Base-by-base conservation (phyloP, 2,329 filamentous ascomycete species). In the Colletotrichum sojae region DNA sequence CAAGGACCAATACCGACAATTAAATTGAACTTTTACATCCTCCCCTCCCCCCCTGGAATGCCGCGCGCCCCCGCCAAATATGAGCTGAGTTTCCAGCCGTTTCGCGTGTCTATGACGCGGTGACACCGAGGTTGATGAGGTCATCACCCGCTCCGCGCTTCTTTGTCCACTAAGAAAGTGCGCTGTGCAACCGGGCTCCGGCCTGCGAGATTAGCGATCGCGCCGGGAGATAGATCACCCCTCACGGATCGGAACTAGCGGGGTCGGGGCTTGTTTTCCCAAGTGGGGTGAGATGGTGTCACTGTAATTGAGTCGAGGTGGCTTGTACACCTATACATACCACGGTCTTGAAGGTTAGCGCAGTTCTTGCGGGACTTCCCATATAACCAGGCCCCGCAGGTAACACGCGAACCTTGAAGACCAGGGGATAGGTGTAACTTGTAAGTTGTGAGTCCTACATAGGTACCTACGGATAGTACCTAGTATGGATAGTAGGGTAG, bases 91-190 rank as follows among this genome's bases (percentile, higher is more conserved):
- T 16, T 27, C 20, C n/a, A 36, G 43, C 25, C n/a, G 51, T 54
- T 65, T 55, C 39, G 31, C 36, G 36, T 60, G 56, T 69, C 67
- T 69, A 69, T 69, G 67, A 69, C 67, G 67, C 67, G 40, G 67
- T 66, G 67, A 69, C 67, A 60, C 46, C 13, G 22, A 51, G 16
- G 56, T 67, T 61, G 13, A 56, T 61, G 67, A 69, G 63, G 67
- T 69, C 67, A 69, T 59, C 51, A n/a, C 43, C 55, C 49, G 46
- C 31, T 36, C 54, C 48, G 31, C 16, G 20, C 61, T 22, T 59
- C 54, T 64, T 54, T 45, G 49, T 54, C 49, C 59, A 20, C 55
- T 48, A 20, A 54, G 39, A 20, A 22, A 25, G 22, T 25, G 54
- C 22, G 54, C 31, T 53, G 27, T 27, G 48, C 39, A 27, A 15